Evolutionary conservation across 2,329 filamentous ascomycete genomes (phyloP), one percentile per base, ranked within the genome.

Genomic region (Fragosphaeria purpurea): DNA sequence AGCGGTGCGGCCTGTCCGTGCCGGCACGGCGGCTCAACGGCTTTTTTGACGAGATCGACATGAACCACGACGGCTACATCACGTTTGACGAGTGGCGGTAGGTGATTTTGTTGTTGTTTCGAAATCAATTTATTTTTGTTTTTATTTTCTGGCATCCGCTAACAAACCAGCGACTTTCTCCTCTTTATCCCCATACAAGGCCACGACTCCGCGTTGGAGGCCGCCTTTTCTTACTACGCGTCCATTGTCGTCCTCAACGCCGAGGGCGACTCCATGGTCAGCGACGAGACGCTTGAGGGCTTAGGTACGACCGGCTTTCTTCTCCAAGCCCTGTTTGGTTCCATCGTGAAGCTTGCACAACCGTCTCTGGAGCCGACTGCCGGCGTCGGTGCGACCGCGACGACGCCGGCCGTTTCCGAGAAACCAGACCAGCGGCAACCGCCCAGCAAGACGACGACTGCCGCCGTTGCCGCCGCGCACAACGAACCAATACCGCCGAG

Each of bases 41-140:
- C 55, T 97, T 98, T 71, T 96, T 98, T 64, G 71, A 79, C 56
- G 85, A 95, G 64, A 85, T 98, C 60, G 93, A 98, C 65, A 77
- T 80, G 63, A 91, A 98, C 69, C 79, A 84, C 59, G 90, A 98
- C 65, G 89, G 89, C 45, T 81, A 72, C 56, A 95, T 97, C 59
- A 89, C 77, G 55, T 97, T 95, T 68, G 83, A 88, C 58, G 93
- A 98, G 76, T 97, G 93, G 93, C 84, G 91, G 91, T 96, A 81
- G 69, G 84, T 52, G n/a, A 48, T 39, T 54, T 45, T 35, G 47
- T 51, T 50, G 12, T 39, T n/a, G 4, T 40, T 10, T 39, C 3
- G 39, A 44, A 11, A 37, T 38, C 5, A 10, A 4, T 13, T 3
- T 22, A 3, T 22, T 22, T 22, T 22, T 22, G 22, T 22, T 22